phyloP scores from a whole-genome alignment of 495 filamentous ascomycete species.

The Hypoxylon fuscum region DNA sequence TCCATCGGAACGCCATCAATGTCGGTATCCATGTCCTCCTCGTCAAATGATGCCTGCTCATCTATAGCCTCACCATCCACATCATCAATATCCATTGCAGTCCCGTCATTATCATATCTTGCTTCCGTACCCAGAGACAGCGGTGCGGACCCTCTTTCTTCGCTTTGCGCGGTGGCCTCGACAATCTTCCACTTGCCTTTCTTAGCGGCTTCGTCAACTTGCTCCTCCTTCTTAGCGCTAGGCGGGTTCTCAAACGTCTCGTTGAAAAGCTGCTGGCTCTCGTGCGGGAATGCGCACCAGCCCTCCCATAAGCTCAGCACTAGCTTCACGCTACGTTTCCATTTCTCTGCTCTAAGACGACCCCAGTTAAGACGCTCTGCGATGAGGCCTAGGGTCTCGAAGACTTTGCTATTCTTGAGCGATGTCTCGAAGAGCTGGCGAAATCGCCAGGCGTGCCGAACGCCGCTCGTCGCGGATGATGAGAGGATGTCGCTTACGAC shows the following conservation, averaged over 20 bases:
- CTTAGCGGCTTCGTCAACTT: slow-evolving; percentile 58
- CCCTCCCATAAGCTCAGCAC: slow-evolving; percentile 87
- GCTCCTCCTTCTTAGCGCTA: slow-evolving; percentile 60
- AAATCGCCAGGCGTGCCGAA: slow-evolving; percentile 91
- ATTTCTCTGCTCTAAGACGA: slow-evolving; percentile 84
- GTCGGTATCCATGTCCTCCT: slow-evolving; percentile 55
- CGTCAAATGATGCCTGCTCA: slow-evolving; percentile 56
- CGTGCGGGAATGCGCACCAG: slow-evolving; percentile 85
- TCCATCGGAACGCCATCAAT: slow-evolving; percentile 60
- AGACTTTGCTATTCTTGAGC: slow-evolving; percentile 73
- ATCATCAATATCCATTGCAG: slow-evolving; percentile 40
- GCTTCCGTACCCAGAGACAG: slow-evolving; percentile 26
- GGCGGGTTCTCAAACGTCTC: slow-evolving; percentile 79
- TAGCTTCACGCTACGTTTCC: slow-evolving; percentile 80
- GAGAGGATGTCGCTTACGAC: slow-evolving; percentile 89
- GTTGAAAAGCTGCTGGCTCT: slow-evolving; percentile 76
- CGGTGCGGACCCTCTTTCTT: slow-evolving; percentile 47
- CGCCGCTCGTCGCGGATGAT: slow-evolving; percentile 81
- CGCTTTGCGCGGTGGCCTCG: slow-evolving; percentile 58
- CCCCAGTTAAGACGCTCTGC: slow-evolving; percentile 84
- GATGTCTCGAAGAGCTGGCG: slow-evolving; percentile 83
- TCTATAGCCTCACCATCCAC: slow-evolving; percentile 63
- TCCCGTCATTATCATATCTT: slow-evolving; percentile 33
- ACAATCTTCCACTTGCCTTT: slow-evolving; percentile 78
- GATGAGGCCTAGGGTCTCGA: slow-evolving; percentile 82